These are phyloP conservation scores for Rhododendron vialii DNA, from an alignment of 148 eudicot genomes.

Conservation along the genomic window DNA sequence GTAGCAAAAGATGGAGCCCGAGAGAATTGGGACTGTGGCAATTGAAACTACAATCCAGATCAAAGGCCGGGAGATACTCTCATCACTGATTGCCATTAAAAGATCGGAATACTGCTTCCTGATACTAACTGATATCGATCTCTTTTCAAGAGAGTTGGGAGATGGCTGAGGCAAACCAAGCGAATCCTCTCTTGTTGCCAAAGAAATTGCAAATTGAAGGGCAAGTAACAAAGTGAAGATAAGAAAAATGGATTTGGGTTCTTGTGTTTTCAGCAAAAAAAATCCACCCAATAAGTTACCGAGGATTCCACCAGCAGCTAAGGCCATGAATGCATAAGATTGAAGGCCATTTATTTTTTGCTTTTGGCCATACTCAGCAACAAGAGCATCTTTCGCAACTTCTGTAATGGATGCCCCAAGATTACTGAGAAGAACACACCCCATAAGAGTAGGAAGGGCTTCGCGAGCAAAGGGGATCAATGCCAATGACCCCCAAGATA, in stretches of 20 bases:
- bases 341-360: conserved; percentile 71
- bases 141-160: not conserved
- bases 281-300: conserved; percentile 81
- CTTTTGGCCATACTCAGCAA: conserved; percentile 79
- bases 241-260: conserved; percentile 47
- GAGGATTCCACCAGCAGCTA: conserved; percentile 77
- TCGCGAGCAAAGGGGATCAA: conserved; percentile 55
- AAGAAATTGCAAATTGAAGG: conserved; percentile 46
- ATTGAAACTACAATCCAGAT: conserved; percentile 69
- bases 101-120: conserved; percentile 60
- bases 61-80: conserved; percentile 49
- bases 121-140: conserved; percentile 31
- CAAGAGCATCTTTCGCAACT: conserved; percentile 88
- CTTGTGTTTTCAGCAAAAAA: conserved; percentile 48
- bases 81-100: conserved; percentile 42
- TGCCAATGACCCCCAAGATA: conserved; percentile 83
- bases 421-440: conserved; percentile 74
- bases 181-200: conserved; percentile 51
- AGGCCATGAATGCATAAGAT: conserved; percentile 85
- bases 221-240: conserved; percentile 50
- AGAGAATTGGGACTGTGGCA: conserved; percentile 62
- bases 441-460: conserved; percentile 62
- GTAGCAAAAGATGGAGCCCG: conserved; percentile 86
- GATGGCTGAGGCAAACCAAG: conserved; percentile 49
- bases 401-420: conserved; percentile 89